Percentiles rank a stretch among this genome's conserved stretches.
phyloP scores from a whole-genome alignment of 805 yeast genomes.

The Ogataea salicorniae region DNA sequence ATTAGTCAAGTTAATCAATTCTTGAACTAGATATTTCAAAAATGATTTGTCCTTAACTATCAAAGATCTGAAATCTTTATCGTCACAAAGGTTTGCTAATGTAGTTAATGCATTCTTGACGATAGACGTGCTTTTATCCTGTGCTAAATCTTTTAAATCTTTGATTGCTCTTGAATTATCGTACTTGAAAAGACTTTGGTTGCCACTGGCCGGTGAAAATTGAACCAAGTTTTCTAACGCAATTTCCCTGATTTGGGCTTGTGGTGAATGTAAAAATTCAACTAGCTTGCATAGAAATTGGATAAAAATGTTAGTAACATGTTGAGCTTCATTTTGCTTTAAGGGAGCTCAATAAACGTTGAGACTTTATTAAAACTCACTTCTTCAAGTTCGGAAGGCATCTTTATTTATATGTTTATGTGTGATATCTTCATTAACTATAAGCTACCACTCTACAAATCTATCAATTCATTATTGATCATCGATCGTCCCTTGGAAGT shows the following conservation, averaged over 20 bases:
- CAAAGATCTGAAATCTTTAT: conserved; percentile 52
- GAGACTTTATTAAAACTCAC: conserved; percentile 21
- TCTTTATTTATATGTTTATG: conserved; percentile 12
- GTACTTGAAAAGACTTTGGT: conserved; percentile 57
- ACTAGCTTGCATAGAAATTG: conserved; percentile 43
- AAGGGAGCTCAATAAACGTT: neutral
- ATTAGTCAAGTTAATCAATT: conserved; percentile 52
- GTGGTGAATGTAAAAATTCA: conserved; percentile 74
- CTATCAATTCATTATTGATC: no score
- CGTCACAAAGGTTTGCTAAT: conserved; percentile 78
- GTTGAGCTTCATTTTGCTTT: no score
- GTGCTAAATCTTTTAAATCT: conserved; percentile 60
- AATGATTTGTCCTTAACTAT: conserved; percentile 63
- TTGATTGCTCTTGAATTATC: conserved; percentile 66
- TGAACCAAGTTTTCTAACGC: conserved; percentile 84
- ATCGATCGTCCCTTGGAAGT: no score
- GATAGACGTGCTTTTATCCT: conserved; percentile 47
- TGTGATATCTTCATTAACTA: no score
- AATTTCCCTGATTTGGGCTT: conserved; percentile 71
- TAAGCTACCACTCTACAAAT: no score
- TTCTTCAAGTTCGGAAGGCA: conserved; percentile 52
- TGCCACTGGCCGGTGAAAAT: conserved; percentile 60
- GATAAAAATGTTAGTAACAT: neutral
- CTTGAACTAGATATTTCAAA: conserved; percentile 40
- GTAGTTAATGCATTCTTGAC: conserved; percentile 72